A percentile compares a stretch with the other conserved stretches of the same genome.
Evolutionary conservation across 768 basidiomycete species (phyloP).

Genomic region (Tephrocybe sp.): DNA sequence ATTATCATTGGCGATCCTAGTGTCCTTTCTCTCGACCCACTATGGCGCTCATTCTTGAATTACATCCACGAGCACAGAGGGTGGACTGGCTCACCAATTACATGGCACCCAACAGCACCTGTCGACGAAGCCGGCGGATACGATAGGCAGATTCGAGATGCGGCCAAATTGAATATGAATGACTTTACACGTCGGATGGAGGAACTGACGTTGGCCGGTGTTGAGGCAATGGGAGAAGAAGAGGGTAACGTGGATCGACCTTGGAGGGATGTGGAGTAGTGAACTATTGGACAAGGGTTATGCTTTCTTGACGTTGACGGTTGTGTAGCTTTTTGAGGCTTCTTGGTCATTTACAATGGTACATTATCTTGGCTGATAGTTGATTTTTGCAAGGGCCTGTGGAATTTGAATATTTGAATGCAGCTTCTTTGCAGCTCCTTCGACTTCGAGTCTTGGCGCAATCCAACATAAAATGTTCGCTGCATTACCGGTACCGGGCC

Average conservation of each 20-base stretch:
- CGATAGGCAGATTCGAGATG: constrained; percentile 17
- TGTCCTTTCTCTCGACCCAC: constrained; percentile 55
- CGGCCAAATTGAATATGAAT: constrained; percentile 31
- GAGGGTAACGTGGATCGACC: constrained; percentile 22
- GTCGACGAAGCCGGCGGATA: constrained; percentile 24
- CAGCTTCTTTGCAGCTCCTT: no score
- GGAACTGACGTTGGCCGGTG: constrained; percentile 15
- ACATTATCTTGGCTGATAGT: no score
- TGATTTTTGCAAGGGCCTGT: no score
- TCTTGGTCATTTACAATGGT: no score
- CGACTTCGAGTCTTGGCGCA: no score
- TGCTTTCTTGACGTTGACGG: no score
- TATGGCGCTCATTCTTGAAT: constrained; percentile 64
- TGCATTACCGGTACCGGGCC: no score
- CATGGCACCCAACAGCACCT: constrained; percentile 32
- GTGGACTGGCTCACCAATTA: constrained; percentile 44
- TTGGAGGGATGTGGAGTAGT: constrained; percentile 19
- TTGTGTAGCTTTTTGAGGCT: no score
- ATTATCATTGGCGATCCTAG: constrained; percentile 62
- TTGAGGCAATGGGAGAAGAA: constrained; percentile 14
- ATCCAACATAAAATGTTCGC: no score
- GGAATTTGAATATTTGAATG: no score
- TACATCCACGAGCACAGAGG: constrained; percentile 50
- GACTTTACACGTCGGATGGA: constrained; percentile 31
- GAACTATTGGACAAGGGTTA: neutral